Evolutionary conservation across 768 basidiomycete genomes (phyloP), one percentile per base, ranked within the genome.

Genomic region (Suillus subaureus): DNA sequence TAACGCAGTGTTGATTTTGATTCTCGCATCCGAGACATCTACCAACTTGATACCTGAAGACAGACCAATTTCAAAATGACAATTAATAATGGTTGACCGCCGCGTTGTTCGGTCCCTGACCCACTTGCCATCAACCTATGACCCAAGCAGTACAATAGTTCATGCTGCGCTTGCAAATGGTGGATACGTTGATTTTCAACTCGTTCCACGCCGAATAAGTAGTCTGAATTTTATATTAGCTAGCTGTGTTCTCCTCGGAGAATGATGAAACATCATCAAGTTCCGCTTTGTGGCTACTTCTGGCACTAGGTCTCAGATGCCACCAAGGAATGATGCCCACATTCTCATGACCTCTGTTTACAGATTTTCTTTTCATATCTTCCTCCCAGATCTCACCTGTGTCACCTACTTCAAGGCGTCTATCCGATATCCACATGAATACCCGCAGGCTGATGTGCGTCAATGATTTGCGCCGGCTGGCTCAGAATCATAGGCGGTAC

Each of bases 1-100:
- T 21, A 40, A 58, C 9, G 26, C 57, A 58, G 39, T 58, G 57
- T 26, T 58, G 39, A 58, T 58, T 40, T 58, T 40, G 57, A 58
- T 58, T 11, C 6, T 58, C 4, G 9, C 37, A 58, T 58, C 39
- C 39, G 9, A 26, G 57, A 58, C 18, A 40, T 58, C 31, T 13
- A n/a, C 33, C 33, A n/a, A n/a, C 12, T 13, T 23, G 18, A 23
- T 39, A 31, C 31, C 18, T 57, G 56, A 37, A 57, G 35, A 26
- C 37, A 26, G 16, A 15, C 21, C 35, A 18, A 21, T 31, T 21
- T 54, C 9, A 54, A 54, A 54, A 11, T 52, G 28, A 26, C 9
- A 18, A 31, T 54, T 23, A n/a, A 39, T 26, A 16, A 23, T 9
- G 23, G 37, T 39, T 58, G 57, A 40, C 18, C 5, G 26, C 57